A percentile compares a stretch with the other conserved stretches of the same genome.
Evolutionary conservation across 345 rosid species (phyloP).

Genomic region (Nasturtium officinale): DNA sequence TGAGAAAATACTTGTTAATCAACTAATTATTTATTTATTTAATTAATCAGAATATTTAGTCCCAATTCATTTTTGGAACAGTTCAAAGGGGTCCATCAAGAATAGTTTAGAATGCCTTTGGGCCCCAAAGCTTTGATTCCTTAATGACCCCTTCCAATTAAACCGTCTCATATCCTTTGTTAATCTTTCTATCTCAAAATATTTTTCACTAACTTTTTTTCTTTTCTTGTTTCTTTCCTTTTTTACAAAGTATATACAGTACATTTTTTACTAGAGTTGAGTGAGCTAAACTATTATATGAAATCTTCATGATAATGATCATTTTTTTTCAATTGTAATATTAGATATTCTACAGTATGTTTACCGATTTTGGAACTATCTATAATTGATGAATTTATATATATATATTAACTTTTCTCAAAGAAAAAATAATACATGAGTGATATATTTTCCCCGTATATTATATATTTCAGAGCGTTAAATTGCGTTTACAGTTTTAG

Average conservation of each 20-base stretch:
- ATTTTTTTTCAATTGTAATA: background rate
- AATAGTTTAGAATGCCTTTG: constrained; percentile 11
- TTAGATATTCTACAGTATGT: background rate
- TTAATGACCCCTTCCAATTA: constrained; percentile 7
- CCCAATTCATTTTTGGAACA: constrained; percentile 18
- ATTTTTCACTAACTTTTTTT: background rate
- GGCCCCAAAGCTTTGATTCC: constrained; percentile 32
- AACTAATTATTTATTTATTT: constrained; percentile 15
- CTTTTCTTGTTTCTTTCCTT: too few relatives aligned
- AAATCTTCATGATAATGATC: background rate
- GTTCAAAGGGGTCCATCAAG: constrained; percentile 24
- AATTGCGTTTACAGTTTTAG: background rate
- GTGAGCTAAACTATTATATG: background rate
- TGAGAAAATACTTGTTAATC: constrained; percentile 34
- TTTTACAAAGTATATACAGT: too few relatives aligned
- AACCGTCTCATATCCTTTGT: background rate
- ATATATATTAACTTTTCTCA: background rate
- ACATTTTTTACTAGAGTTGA: background rate
- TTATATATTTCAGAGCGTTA: background rate
- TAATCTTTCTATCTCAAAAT: background rate
- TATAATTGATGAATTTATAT: background rate
- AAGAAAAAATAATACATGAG: background rate
- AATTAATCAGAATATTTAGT: constrained; percentile 19
- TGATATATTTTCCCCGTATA: background rate
- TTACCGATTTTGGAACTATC: background rate